Percentiles rank a stretch among this genome's conserved stretches.
Evolutionary conservation across 352 stramenopile genomes (phyloP).

Genomic region (Phytopythium delawarense): DNA sequence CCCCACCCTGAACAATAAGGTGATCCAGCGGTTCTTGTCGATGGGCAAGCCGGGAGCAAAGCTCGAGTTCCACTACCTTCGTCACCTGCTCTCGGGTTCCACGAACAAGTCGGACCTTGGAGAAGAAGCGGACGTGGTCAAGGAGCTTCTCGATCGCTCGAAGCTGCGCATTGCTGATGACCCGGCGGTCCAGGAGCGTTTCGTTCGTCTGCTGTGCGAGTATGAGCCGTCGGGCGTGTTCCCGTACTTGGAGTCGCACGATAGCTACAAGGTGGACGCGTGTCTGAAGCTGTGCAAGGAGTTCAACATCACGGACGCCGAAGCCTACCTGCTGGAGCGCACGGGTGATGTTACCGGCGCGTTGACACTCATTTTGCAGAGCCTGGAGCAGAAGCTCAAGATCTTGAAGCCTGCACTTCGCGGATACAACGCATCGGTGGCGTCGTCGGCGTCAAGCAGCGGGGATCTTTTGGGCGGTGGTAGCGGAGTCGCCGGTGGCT

Average conservation of each 20-base stretch:
- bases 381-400: slow-evolving; percentile 91
- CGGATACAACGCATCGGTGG: slow-evolving; percentile 58
- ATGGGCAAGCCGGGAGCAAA: slow-evolving; percentile 76
- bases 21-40: slow-evolving; percentile 79
- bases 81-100: slow-evolving; percentile 61
- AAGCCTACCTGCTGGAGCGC: slow-evolving; percentile 91
- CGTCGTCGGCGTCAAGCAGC: slow-evolving; percentile 20
- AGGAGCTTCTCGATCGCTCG: slow-evolving; percentile 75
- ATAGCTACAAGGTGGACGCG: slow-evolving; percentile 86
- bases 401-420: slow-evolving; percentile 83
- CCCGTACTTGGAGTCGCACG: slow-evolving; percentile 75
- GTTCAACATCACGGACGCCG: slow-evolving; percentile 79
- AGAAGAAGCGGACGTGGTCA: slow-evolving; percentile 73
- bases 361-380: slow-evolving; percentile 91
- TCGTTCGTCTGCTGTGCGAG: slow-evolving; percentile 74
- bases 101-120: slow-evolving; percentile 36
- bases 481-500: slow-evolving; percentile 6
- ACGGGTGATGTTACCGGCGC: slow-evolving; percentile 92
- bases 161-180: slow-evolving; percentile 81
- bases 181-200: slow-evolving; percentile 77
- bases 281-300: slow-evolving; percentile 84
- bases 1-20: slow-evolving; percentile 75
- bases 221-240: slow-evolving; percentile 77
- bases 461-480: slow-evolving; percentile 27
- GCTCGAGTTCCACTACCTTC: slow-evolving; percentile 81